A percentile compares a stretch with the other conserved stretches of the same genome.
These are phyloP conservation scores for Pelargonium australe DNA, from an alignment of 441 rosid species.

Conservation along the genomic window DNA sequence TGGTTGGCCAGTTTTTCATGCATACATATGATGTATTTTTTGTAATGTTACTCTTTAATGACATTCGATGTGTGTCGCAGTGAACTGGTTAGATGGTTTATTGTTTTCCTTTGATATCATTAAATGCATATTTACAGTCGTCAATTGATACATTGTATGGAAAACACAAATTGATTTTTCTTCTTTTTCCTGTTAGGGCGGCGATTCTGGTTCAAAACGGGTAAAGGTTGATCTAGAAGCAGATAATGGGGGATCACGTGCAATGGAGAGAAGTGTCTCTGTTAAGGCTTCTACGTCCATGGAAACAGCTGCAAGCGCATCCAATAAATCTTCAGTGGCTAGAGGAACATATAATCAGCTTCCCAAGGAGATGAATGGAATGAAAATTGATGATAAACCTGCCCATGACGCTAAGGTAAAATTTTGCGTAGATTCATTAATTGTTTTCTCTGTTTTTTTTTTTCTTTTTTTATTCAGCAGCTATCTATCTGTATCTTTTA, in stretches of 20 bases:
- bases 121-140: background rate
- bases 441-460: background rate
- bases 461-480: no score
- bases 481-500: background rate
- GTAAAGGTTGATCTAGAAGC: constrained; percentile 62
- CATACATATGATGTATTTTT: no score
- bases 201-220: constrained; percentile 60
- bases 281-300: constrained; percentile 46
- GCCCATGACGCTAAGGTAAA: constrained; percentile 3
- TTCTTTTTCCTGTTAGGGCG: constrained; percentile 39
- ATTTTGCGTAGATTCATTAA: background rate
- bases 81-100: no score
- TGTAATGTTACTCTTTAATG: no score
- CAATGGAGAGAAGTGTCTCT: constrained; percentile 41
- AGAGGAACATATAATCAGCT: constrained; percentile 21
- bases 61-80: no score
- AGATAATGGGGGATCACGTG: constrained; percentile 32
- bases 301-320: constrained; percentile 48
- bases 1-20: background rate
- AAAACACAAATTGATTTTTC: background rate
- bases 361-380: constrained; percentile 87
- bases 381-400: constrained; percentile 84
- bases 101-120: no score
- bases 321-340: constrained; percentile 30
- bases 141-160: background rate